phyloP scores from a whole-genome alignment of 331 rosid species.

The Malus hybrid region DNA sequence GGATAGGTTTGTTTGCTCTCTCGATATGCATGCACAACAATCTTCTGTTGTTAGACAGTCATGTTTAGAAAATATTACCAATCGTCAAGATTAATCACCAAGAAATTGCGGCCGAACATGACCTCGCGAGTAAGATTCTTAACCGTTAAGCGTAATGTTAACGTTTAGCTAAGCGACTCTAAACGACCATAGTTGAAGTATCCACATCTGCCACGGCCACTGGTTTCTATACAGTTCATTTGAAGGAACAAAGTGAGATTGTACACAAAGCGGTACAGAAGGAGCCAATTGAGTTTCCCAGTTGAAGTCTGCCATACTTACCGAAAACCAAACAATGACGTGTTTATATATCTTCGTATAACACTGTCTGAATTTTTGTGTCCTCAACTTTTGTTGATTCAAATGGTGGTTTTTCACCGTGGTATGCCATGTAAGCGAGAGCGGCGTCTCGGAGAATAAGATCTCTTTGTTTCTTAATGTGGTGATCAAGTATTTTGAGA shows the following conservation, averaged over 20 bases:
- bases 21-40: neutral
- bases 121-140: conserved; percentile 24
- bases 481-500: neutral
- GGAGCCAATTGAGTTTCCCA: conserved; percentile 51
- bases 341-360: neutral
- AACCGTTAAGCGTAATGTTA: neutral
- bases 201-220: conserved; percentile 70
- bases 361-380: neutral
- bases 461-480: neutral
- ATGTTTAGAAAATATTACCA: neutral
- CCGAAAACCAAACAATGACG: neutral
- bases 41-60: neutral
- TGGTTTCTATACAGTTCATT: conserved; percentile 78
- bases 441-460: neutral
- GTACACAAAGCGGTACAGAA: conserved; percentile 80
- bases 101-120: conserved; percentile 17
- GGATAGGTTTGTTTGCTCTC: conserved; percentile 15
- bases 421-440: neutral
- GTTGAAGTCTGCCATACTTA: conserved; percentile 9
- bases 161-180: neutral
- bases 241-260: conserved; percentile 82
- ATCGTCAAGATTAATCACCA: neutral
- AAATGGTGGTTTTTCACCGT: neutral
- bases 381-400: neutral
- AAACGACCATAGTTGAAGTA: too few species aligned